Percentiles rank a stretch among this genome's conserved stretches.
phyloP scores from a whole-genome alignment of 208 protist genomes.

The Trypanosoma lewisi region DNA sequence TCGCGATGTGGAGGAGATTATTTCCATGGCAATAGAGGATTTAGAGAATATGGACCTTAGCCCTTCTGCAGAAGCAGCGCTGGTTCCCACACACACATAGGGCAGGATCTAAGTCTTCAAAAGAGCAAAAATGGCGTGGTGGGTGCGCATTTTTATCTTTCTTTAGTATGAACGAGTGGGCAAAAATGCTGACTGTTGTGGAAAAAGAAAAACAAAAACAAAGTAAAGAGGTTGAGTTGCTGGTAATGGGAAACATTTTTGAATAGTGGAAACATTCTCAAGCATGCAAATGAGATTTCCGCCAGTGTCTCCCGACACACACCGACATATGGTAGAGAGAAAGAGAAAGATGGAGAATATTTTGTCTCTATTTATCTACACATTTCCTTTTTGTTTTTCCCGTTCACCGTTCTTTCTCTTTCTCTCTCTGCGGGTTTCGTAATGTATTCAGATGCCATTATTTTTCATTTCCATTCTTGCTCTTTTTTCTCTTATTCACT shows the following conservation, averaged over 20 bases:
- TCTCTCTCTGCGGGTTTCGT: too few species aligned
- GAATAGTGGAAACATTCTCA: too few species aligned
- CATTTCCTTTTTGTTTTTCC: background rate
- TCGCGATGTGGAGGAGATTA: slow-evolving; percentile 82
- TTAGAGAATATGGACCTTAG: slow-evolving; percentile 74
- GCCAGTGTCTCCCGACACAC: too few species aligned
- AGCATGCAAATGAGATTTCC: too few species aligned
- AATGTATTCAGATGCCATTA: too few species aligned
- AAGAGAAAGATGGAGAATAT: too few species aligned
- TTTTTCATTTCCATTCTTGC: slow-evolving; percentile 10
- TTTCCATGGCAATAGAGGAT: slow-evolving; percentile 77
- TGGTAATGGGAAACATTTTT: too few species aligned
- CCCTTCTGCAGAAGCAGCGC: slow-evolving; percentile 35
- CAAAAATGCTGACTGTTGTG: too few species aligned
- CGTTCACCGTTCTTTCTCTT: background rate
- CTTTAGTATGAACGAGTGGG: background rate
- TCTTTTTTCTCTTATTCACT: slow-evolving; percentile 15
- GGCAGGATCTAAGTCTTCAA: background rate
- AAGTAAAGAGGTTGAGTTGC: too few species aligned
- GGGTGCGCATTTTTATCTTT: background rate
- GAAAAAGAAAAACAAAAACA: too few species aligned
- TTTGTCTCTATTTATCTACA: too few species aligned
- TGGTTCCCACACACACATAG: slow-evolving; percentile 78
- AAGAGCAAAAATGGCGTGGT: background rate
- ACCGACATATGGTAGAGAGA: too few species aligned